Conservation (phyloP, 176 grass and related monocot genomes). For the Carex scoparia region DNA sequence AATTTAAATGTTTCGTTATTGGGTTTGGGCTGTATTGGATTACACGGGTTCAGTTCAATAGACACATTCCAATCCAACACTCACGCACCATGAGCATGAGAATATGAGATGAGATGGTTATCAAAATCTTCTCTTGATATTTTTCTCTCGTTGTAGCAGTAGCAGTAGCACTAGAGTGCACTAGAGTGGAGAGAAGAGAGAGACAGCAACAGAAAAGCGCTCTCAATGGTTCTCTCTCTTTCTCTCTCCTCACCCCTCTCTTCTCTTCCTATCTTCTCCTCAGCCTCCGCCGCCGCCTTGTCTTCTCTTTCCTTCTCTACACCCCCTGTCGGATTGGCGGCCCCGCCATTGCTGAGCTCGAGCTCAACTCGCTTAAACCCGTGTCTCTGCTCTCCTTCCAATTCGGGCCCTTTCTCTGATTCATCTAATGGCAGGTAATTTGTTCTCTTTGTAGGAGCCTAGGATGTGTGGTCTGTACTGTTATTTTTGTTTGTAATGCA, state of each 20-base stretch:
- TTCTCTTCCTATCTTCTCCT: neutral
- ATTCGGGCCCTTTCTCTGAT: neutral
- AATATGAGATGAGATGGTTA: neutral
- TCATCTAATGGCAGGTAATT: conserved; percentile 14
- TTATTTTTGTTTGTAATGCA: neutral
- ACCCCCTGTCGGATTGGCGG: neutral
- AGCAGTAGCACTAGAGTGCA: neutral
- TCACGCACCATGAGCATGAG: too few relatives aligned
- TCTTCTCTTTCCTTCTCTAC: neutral
- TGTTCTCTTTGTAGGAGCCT: conserved; percentile 2
- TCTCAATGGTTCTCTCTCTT: conserved; percentile 18
- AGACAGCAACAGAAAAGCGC: neutral
- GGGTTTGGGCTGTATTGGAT: neutral
- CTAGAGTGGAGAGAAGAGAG: neutral
- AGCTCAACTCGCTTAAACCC: conserved; percentile 4
- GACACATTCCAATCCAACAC: neutral
- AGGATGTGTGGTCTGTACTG: neutral
- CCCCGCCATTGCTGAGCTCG: neutral
- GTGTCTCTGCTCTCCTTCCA: conserved; percentile 18
- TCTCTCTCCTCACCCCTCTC: neutral
- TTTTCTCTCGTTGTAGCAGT: neutral
- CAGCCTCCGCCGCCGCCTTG: neutral
- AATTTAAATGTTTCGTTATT: neutral
- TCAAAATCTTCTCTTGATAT: conserved; percentile 17
- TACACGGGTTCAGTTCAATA: neutral